A percentile compares a stretch with the other conserved stretches of the same genome.
phyloP scores from a whole-genome alignment of 345 rosid genomes.

The Corchorus capsularis region DNA sequence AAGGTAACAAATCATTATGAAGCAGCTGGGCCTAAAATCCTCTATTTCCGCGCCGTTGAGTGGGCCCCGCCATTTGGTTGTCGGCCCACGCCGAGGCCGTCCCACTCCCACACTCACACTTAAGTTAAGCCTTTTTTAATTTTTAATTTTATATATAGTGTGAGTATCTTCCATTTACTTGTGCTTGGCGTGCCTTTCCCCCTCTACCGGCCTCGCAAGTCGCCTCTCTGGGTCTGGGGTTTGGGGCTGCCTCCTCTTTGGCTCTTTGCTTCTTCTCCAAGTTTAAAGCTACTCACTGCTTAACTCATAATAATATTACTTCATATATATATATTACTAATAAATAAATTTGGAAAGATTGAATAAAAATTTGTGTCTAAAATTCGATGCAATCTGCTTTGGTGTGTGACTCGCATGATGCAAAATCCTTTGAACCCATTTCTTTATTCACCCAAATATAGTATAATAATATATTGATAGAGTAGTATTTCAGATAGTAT shows the following conservation, averaged over 20 bases:
- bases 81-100: slow-evolving; percentile 52
- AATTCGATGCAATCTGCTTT: background rate
- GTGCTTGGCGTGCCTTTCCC: slow-evolving; percentile 36
- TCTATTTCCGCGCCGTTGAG: slow-evolving; percentile 39
- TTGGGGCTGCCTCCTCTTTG: background rate
- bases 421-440: background rate
- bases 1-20: background rate
- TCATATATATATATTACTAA: too few relatives aligned
- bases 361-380: background rate
- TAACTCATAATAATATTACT: too few relatives aligned
- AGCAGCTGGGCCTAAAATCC: slow-evolving; percentile 16
- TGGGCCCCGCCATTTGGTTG: slow-evolving; percentile 36
- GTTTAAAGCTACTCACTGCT: background rate
- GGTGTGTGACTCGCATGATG: background rate
- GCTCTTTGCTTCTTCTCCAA: slow-evolving; percentile 10
- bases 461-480: background rate
- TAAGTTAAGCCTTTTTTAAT: too few relatives aligned
- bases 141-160: too few relatives aligned
- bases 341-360: background rate
- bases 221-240: background rate
- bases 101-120: slow-evolving; percentile 28
- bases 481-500: background rate
- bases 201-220: background rate
- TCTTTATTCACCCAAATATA: background rate
- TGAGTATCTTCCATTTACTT: slow-evolving; percentile 33